A percentile compares a stretch with the other conserved stretches of the same genome.
Conservation (phyloP, 495 filamentous ascomycete species). For the Ramalina intermedia region DNA sequence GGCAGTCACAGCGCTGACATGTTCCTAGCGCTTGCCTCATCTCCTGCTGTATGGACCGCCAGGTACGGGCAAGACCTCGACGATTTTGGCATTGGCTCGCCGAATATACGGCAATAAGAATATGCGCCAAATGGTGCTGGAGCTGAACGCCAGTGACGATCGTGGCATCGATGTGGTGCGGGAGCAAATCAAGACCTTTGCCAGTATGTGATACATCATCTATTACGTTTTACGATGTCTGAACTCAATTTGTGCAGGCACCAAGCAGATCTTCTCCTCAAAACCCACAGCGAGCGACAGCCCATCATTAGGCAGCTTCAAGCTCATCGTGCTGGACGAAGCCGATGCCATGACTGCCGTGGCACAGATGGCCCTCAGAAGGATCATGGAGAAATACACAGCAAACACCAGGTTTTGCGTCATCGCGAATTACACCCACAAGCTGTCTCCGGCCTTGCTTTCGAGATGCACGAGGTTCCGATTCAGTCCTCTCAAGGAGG, state of each 20-base stretch:
- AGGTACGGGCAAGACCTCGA: conserved; percentile 94
- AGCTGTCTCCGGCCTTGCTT: conserved; percentile 85
- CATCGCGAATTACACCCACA: conserved; percentile 98
- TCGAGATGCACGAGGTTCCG: conserved; percentile 90
- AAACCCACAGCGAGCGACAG: conserved; percentile 32
- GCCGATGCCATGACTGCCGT: conserved; percentile 96
- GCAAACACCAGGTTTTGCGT: conserved; percentile 97
- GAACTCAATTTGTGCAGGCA: conserved; percentile 32
- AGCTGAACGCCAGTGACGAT: conserved; percentile 94
- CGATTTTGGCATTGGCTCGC: conserved; percentile 78
- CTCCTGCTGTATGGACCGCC: conserved; percentile 95
- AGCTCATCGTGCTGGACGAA: conserved; percentile 95
- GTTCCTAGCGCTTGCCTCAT: conserved; percentile 62
- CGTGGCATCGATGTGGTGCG: conserved; percentile 96
- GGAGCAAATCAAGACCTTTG: conserved; percentile 99
- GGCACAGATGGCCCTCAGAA: conserved; percentile 88
- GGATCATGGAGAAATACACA: conserved; percentile 99
- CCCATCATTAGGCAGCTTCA: conserved; percentile 57
- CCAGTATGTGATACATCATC: conserved; percentile 35
- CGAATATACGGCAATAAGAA: conserved; percentile 86
- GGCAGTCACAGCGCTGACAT: neutral
- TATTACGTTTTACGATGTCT: conserved; percentile 32
- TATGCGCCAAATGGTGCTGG: conserved; percentile 94
- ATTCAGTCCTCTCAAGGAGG: conserved; percentile 83
- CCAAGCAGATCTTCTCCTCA: conserved; percentile 52